A percentile compares a stretch with the other conserved stretches of the same genome.
These are phyloP conservation scores for Plasmopara halstedii DNA, from an alignment of 352 stramenopile genomes.

Conservation along the genomic window DNA sequence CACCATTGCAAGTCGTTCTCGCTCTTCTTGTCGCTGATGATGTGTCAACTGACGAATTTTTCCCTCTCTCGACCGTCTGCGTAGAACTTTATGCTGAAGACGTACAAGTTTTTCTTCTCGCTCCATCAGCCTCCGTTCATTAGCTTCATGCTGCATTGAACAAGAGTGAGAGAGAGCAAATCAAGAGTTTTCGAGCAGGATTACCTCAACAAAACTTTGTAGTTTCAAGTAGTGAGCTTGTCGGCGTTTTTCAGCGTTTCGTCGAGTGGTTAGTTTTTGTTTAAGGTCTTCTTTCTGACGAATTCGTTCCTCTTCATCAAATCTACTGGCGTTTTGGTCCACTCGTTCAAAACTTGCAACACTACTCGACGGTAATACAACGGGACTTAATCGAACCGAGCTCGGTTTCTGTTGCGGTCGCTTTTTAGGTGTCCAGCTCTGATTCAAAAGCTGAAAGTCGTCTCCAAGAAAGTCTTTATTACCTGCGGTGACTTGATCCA, in stretches of 20 bases:
- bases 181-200: neutral
- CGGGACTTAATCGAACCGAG: constrained; percentile 31
- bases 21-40: constrained; percentile 59
- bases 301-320: constrained; percentile 20
- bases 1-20: constrained; percentile 54
- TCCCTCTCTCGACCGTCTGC: constrained; percentile 39
- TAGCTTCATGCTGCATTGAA: constrained; percentile 35
- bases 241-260: constrained; percentile 28
- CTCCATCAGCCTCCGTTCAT: constrained; percentile 58
- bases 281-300: constrained; percentile 41
- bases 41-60: constrained; percentile 33
- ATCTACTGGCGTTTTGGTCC: neutral
- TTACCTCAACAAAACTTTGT: constrained; percentile 30
- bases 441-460: constrained; percentile 10
- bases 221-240: constrained; percentile 29
- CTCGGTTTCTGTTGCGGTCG: constrained; percentile 35
- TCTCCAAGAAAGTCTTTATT: constrained; percentile 3
- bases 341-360: neutral
- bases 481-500: constrained; percentile 3
- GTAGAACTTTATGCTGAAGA: constrained; percentile 46
- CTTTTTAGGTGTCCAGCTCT: constrained; percentile 33
- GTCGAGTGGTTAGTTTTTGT: constrained; percentile 30
- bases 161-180: neutral
- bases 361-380: constrained; percentile 13
- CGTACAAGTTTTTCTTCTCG: constrained; percentile 58